phyloP scores from a whole-genome alignment of 305 asterid species.

The Striga hermonthica region DNA sequence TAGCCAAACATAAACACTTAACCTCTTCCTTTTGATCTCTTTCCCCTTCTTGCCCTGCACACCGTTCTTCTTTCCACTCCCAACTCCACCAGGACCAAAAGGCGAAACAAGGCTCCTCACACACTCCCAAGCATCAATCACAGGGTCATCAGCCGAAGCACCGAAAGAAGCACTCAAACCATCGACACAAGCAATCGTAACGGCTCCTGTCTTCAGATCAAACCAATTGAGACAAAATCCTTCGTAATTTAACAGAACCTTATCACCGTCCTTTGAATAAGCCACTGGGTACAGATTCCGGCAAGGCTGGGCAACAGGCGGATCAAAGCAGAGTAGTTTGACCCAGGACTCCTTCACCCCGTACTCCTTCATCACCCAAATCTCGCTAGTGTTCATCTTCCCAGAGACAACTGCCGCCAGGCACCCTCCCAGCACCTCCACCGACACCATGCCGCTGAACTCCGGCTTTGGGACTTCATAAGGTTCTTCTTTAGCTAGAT shows the following conservation, averaged over 20 bases:
- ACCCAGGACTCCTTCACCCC: slow-evolving; percentile 33
- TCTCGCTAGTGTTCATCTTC: slow-evolving; percentile 12
- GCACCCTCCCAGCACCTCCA: slow-evolving; percentile 48
- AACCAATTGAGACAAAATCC: slow-evolving; percentile 41
- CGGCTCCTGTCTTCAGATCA: slow-evolving; percentile 35
- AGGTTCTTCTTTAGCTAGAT: slow-evolving; percentile 27
- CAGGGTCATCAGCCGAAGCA: neutral
- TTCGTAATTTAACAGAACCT: slow-evolving; percentile 28
- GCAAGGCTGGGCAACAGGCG: neutral
- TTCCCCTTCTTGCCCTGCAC: slow-evolving; percentile 33
- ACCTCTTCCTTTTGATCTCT: slow-evolving; percentile 48
- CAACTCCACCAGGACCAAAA: slow-evolving; percentile 27
- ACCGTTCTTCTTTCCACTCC: slow-evolving; percentile 18
- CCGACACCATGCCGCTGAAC: neutral
- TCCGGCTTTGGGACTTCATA: slow-evolving; percentile 15
- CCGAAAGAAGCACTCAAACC: slow-evolving; percentile 45
- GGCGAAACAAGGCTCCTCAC: slow-evolving; percentile 48
- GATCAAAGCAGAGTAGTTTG: slow-evolving; percentile 16
- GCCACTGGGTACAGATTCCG: slow-evolving; percentile 25
- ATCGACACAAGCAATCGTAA: slow-evolving; percentile 36
- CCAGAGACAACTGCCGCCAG: slow-evolving; percentile 33
- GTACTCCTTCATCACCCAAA: slow-evolving; percentile 37
- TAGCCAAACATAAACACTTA: neutral
- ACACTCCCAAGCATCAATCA: slow-evolving; percentile 50
- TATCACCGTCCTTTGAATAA: slow-evolving; percentile 21